A percentile compares a stretch with the other conserved stretches of the same genome.
These are phyloP conservation scores for Ganoderma multipileum DNA, from an alignment of 1,284 basidiomycete genomes.

Conservation along the genomic window DNA sequence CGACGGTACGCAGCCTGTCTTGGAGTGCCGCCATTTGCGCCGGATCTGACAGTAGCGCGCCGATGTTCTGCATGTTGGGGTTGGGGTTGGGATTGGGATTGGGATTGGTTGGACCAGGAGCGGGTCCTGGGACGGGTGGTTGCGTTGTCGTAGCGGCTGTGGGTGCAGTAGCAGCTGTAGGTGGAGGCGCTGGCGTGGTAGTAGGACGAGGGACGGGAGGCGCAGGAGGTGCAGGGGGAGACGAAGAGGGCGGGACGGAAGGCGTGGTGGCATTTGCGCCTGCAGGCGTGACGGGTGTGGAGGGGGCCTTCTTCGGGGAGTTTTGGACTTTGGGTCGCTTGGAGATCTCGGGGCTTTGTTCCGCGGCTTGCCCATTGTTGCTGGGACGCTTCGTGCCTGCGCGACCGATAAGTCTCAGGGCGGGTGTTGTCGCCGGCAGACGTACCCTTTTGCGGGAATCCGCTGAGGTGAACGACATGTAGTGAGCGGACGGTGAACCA, in stretches of 20 bases:
- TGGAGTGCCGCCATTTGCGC: background rate
- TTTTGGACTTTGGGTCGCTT: constrained; percentile 33
- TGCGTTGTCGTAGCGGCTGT: background rate
- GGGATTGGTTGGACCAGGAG: constrained; percentile 1
- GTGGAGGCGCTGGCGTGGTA: background rate
- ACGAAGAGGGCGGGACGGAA: constrained; percentile 14
- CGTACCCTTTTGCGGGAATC: constrained; percentile 54
- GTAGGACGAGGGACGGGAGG: background rate
- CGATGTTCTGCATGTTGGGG: background rate
- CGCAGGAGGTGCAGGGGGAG: background rate
- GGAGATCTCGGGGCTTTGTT: constrained; percentile 35
- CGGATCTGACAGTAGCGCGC: constrained; percentile 1
- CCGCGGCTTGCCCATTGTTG: constrained; percentile 21
- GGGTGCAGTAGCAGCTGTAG: background rate
- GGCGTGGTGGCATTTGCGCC: constrained; percentile 21
- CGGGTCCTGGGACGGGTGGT: constrained; percentile 6
- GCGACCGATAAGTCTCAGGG: background rate
- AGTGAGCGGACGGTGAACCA: constrained; percentile 61
- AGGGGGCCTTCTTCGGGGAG: constrained; percentile 30
- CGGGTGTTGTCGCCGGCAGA: background rate
- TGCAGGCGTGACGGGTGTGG: constrained; percentile 20
- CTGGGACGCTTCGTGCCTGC: constrained; percentile 32
- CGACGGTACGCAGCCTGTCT: constrained; percentile 1
- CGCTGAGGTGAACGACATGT: constrained; percentile 55
- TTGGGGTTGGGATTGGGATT: background rate